These are phyloP conservation scores for Xylaria flabelliformis DNA, from an alignment of 495 filamentous ascomycete genomes.

Conservation along the genomic window DNA sequence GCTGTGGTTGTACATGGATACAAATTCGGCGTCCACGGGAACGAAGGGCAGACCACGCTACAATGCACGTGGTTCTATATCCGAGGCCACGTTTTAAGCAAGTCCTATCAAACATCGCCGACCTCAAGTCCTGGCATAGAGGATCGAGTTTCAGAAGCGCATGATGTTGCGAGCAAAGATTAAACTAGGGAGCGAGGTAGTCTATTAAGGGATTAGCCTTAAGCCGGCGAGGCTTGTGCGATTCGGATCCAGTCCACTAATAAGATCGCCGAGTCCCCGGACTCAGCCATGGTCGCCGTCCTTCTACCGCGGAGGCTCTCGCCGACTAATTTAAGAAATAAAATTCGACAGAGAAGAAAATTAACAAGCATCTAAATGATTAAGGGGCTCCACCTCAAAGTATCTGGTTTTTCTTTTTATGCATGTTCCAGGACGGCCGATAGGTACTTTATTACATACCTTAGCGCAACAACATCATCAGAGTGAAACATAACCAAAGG, in stretches of 20 bases:
- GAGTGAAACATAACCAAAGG: slow-evolving; percentile 24
- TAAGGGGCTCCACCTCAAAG: not conserved
- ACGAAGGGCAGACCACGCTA: not conserved
- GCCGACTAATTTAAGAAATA: slow-evolving; percentile 5
- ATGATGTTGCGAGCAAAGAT: slow-evolving; percentile 3
- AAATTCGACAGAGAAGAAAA: not conserved
- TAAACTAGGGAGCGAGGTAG: slow-evolving; percentile 13
- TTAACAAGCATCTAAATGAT: not conserved
- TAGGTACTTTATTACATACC: not conserved
- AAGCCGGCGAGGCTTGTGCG: slow-evolving; percentile 8
- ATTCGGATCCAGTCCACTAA: slow-evolving; percentile 4
- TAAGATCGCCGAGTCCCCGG: slow-evolving; percentile 7
- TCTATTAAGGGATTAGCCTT: slow-evolving; percentile 3
- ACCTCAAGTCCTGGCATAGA: not conserved
- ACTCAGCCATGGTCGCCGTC: slow-evolving; percentile 24
- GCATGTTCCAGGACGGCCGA: slow-evolving; percentile 4
- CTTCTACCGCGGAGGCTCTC: not conserved
- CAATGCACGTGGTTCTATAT: not conserved
- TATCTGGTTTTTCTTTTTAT: slow-evolving; percentile 11
- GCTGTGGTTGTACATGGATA: too few relatives aligned
- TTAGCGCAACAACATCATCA: not conserved
- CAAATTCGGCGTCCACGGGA: too few relatives aligned
- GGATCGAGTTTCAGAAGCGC: slow-evolving; percentile 1
- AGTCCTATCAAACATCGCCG: slow-evolving; percentile 6
- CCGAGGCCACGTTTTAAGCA: not conserved